Evolutionary conservation across 148 eudicot species (phyloP).

Genomic region (Vaccinium vitisidaea): DNA sequence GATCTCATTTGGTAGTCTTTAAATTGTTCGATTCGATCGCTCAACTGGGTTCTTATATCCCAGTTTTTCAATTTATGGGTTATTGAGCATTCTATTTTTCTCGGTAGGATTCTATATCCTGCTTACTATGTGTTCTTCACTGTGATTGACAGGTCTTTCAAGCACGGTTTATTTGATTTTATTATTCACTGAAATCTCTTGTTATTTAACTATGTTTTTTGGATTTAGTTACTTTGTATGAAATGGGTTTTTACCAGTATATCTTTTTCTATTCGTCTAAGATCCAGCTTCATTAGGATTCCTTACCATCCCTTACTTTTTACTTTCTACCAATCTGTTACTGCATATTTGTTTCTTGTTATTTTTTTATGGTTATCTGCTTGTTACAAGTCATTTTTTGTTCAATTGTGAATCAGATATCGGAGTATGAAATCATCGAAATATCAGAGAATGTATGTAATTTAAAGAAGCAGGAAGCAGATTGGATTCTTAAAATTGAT

Average conservation of each 20-base stretch:
- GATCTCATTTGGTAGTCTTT: background rate
- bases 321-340: background rate
- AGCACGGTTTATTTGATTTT: background rate
- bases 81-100: background rate
- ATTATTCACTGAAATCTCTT: background rate
- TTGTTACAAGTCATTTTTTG: background rate
- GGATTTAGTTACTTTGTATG: background rate
- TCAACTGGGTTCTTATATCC: background rate
- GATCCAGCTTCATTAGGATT: background rate
- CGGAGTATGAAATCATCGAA: constrained; percentile 86
- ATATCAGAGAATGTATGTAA: constrained; percentile 87
- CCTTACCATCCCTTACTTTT: background rate
- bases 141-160: background rate
- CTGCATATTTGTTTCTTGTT: background rate
- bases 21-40: background rate
- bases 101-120: background rate
- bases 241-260: background rate
- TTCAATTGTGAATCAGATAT: constrained; percentile 42
- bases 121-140: background rate
- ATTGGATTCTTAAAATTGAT: constrained; percentile 92
- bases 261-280: background rate
- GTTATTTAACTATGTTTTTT: background rate
- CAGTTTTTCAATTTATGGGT: background rate
- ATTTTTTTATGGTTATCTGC: constrained; percentile 2
- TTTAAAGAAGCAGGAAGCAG: constrained; percentile 95